Conservation (phyloP, 2,329 filamentous ascomycete genomes). For the Colletotrichum tabaci region DNA sequence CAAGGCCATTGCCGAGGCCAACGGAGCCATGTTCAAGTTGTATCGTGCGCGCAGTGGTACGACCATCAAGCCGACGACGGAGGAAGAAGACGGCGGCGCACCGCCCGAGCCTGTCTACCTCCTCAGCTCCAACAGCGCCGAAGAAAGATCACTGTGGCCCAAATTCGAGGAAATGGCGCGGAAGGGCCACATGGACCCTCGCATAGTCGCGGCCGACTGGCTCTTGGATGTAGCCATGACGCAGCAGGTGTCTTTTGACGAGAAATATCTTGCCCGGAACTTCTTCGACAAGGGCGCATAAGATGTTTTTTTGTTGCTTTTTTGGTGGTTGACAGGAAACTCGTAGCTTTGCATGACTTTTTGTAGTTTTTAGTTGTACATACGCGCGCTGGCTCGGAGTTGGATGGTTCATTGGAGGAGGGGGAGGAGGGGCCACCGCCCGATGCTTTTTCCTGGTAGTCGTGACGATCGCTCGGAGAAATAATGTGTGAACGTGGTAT, state of each 20-base stretch:
- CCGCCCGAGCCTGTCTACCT: conserved; percentile 85
- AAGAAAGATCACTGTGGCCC: conserved; percentile 83
- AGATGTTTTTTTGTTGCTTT: too few relatives aligned
- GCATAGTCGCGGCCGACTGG: conserved; percentile 91
- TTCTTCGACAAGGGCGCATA: conserved; percentile 52
- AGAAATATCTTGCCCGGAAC: conserved; percentile 70
- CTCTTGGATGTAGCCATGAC: conserved; percentile 90
- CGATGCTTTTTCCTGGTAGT: conserved; percentile 1
- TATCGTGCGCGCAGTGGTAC: conserved; percentile 82
- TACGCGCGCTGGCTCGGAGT: conserved; percentile 19
- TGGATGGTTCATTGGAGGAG: conserved; percentile 2
- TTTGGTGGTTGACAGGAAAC: neutral
- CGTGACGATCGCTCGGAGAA: conserved; percentile 7
- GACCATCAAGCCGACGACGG: conserved; percentile 74
- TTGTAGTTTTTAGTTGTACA: conserved; percentile 5
- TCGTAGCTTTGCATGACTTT: neutral
- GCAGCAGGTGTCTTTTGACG: conserved; percentile 81
- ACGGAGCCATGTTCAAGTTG: conserved; percentile 85
- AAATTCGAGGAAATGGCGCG: conserved; percentile 85
- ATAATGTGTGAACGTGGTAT: conserved; percentile 31
- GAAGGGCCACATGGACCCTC: conserved; percentile 83
- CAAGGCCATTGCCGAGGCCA: conserved; percentile 87
- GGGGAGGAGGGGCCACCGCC: neutral
- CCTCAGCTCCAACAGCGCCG: conserved; percentile 76
- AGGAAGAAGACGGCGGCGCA: conserved; percentile 72